Base-by-base conservation (phyloP, 208 protist species). In the Wallacemonas sp. region DNA sequence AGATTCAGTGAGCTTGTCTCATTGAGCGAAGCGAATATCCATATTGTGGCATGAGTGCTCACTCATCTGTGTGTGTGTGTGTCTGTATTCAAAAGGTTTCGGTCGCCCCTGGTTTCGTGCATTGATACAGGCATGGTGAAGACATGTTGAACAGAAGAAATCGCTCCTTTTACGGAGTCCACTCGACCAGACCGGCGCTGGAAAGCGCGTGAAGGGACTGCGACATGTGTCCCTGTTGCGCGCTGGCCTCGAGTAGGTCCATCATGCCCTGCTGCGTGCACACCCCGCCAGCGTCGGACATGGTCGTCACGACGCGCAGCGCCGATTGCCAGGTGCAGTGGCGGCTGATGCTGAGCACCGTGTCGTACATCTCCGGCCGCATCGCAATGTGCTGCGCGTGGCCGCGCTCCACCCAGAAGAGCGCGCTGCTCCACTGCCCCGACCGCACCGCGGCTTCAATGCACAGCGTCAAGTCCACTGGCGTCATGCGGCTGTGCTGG, bases 351-450 rank as follows among this genome's bases (percentile, higher is more conserved):
- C 66, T 46, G 16, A 91, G 72, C 1, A 72, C 81, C 31, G 70
- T 72, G 52, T 94, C 81, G 73, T 91, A 94, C 28, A 74, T 76
- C 0, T 41, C 18, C 2, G 74, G 23, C 0, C 67, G 38, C 2
- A 91, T 72, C 3, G 52, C 57, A 3, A 88, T 36, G n/a, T 74
- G 70, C 41, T 61, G 31, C 0, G 49, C 57, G 61, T 88, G 79
- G 8, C 83, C 81, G 2, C 89, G 84, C 52, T 94, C 81, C 50
- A 90, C 69, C 89, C 89, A 94, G 62, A 94, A 94, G 33, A 94
- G 73, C 14, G 85, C 89, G 61, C 83, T 89, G 45, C 65, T 57
- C 89, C 89, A 94, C 46, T 81, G 80, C 16, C 83, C 85, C 7
- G 76, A 54, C 33, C 78, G 67, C 26, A 90, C 71, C 45, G 71